Base-by-base conservation (phyloP, 108 stramenopile genomes). In the Pseudonitzschia multiseries region DNA sequence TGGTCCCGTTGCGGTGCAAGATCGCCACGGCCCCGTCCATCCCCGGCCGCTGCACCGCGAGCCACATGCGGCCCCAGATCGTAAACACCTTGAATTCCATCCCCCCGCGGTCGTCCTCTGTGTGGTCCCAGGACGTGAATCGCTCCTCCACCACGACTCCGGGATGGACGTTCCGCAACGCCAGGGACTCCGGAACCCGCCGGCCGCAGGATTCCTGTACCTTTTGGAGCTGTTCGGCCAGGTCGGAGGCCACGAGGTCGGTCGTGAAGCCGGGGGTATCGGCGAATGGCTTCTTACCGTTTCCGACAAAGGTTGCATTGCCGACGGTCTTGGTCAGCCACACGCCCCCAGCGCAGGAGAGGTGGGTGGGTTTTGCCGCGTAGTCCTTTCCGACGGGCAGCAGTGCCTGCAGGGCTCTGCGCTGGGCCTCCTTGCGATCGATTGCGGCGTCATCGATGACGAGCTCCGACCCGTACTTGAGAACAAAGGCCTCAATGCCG, bases 81-180 rank as follows among this genome's bases (percentile, higher is more conserved):
- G 64, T 65, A 72, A 77, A 77, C 62, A 77, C 64, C n/a, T 53
- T 65, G 36, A 77, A 77, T 29, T 77, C 76, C 21, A 46, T 36
- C 0, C 43, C 59, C 33, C 57, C 51, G 40, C 42, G 65, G 36
- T 48, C 36, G 46, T 65, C 57, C 1, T 61, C n/a, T n/a, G n/a
- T 22, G 22, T 6, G 17, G 6, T 70, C 28, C 46, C 13, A 3
- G 22, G 43, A n/a, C 12, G 75, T 46, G 22, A 62, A 76, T 3
- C 76, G 70, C 51, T 77, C 76, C 50, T 77, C 76, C 12, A 77
- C 71, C 10, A 77, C 46, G 28, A 77, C 42, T 20, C 76, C 76
- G 28, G 76, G 76, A 48, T 43, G 8, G 4, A 77, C 68, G 31
- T 65, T 24, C 8, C 65, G 33, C 0, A 69, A 28, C 5, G 68